Percentiles rank a stretch among this genome's conserved stretches.
Conservation (phyloP, 2,329 filamentous ascomycete species). For the Fusarium nurragi region DNA sequence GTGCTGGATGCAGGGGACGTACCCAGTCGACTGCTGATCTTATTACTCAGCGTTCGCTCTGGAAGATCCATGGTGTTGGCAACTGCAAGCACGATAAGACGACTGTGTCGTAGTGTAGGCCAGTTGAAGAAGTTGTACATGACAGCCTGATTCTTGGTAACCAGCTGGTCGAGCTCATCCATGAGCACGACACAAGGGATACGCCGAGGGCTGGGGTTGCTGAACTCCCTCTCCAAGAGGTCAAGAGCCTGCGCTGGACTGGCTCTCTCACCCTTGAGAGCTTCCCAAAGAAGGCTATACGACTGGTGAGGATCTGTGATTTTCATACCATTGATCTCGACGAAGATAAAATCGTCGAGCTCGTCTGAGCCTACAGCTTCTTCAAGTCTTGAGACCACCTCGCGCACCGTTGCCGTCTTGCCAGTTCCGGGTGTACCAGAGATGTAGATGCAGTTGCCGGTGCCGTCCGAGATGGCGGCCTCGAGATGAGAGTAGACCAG, state of each 20-base stretch:
- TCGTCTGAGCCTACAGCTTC: slow-evolving; percentile 89
- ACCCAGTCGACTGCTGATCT: slow-evolving; percentile 90
- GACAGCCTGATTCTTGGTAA: slow-evolving; percentile 98
- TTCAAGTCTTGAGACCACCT: slow-evolving; percentile 90
- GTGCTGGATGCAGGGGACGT: slow-evolving; percentile 35
- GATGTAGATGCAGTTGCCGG: slow-evolving; percentile 97
- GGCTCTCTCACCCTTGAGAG: slow-evolving; percentile 90
- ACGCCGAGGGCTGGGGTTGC: slow-evolving; percentile 85
- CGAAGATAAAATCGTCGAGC: slow-evolving; percentile 97
- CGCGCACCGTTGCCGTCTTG: slow-evolving; percentile 96
- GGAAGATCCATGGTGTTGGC: slow-evolving; percentile 99
- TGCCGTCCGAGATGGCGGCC: slow-evolving; percentile 91
- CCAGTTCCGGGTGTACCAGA: slow-evolving; percentile 98
- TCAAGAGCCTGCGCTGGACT: slow-evolving; percentile 92
- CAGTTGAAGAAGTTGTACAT: slow-evolving; percentile 99
- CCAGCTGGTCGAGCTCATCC: slow-evolving; percentile 97
- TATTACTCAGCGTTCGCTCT: slow-evolving; percentile 95
- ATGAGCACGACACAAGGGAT: slow-evolving; percentile 97
- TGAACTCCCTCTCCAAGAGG: slow-evolving; percentile 91
- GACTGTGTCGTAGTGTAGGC: slow-evolving; percentile 89
- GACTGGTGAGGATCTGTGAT: slow-evolving; percentile 97
- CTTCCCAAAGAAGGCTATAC: slow-evolving; percentile 95
- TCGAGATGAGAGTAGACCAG: slow-evolving; percentile 94
- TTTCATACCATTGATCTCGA: slow-evolving; percentile 99
- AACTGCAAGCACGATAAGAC: slow-evolving; percentile 94